phyloP scores from a whole-genome alignment of 2,329 filamentous ascomycete genomes.

The Xylaria sp. region DNA sequence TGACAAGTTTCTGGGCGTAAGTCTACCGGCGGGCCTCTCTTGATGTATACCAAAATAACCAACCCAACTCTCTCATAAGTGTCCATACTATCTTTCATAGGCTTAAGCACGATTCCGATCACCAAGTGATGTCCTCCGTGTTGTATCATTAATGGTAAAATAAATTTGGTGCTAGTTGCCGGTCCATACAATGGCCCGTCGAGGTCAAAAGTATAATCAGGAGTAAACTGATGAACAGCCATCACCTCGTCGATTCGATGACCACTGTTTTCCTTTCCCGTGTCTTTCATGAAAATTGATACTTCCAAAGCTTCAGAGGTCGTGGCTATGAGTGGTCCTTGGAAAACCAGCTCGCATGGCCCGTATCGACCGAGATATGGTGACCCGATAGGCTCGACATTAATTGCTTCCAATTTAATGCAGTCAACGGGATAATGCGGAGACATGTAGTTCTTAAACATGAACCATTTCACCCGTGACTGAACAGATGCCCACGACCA shows the following conservation, averaged over 20 bases:
- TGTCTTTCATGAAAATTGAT: constrained; percentile 26
- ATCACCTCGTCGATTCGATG: constrained; percentile 10
- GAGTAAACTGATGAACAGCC: constrained; percentile 26
- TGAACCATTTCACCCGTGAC: constrained; percentile 27
- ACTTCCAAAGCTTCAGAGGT: constrained; percentile 22
- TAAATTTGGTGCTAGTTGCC: constrained; percentile 11
- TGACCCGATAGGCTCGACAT: constrained; percentile 17
- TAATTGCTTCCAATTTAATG: constrained; percentile 1
- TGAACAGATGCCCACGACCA: constrained; percentile 35
- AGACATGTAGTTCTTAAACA: constrained; percentile 27
- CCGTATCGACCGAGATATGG: constrained; percentile 10
- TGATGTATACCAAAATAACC: constrained; percentile 18
- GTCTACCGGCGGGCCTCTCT: constrained; percentile 21
- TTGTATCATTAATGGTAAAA: constrained; percentile 28
- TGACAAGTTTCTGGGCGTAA: constrained; percentile 14
- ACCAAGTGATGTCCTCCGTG: constrained; percentile 19
- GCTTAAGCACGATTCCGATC: constrained; percentile 12
- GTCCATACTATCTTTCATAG: background rate
- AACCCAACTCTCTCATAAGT: constrained; percentile 26
- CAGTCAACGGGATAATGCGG: constrained; percentile 14
- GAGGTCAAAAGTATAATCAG: constrained; percentile 18
- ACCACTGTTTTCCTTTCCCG: background rate
- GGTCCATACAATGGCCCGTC: constrained; percentile 15
- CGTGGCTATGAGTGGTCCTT: constrained; percentile 10
- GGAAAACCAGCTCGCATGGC: constrained; percentile 11